Conservation (phyloP, 2,329 filamentous ascomycete species). For the Diaporthe sp. region DNA sequence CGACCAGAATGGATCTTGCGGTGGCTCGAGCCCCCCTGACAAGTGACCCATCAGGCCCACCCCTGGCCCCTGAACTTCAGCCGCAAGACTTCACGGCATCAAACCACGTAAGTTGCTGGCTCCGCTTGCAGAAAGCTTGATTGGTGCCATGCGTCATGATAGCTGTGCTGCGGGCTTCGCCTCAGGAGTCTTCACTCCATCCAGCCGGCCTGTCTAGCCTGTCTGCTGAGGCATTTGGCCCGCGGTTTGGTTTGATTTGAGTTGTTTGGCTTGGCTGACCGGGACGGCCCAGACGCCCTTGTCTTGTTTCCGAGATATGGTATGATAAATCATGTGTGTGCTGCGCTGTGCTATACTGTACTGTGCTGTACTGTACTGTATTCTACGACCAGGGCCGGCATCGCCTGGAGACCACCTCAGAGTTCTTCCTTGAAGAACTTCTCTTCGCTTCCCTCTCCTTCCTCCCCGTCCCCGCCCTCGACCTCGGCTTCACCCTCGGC, state of each 20-base stretch:
- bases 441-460: conserved; percentile 61
- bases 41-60: conserved; percentile 36
- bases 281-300: background rate
- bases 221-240: background rate
- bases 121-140: conserved; percentile 25
- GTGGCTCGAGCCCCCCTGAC: conserved; percentile 36
- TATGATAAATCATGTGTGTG: conserved; percentile 17
- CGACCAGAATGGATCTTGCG: conserved; percentile 31
- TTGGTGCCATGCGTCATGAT: conserved; percentile 30
- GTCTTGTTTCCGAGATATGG: conserved; percentile 3
- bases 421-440: conserved; percentile 68
- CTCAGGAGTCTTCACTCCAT: conserved; percentile 20
- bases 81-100: conserved; percentile 38
- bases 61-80: conserved; percentile 36
- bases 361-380: conserved; percentile 7
- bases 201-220: background rate
- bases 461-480: conserved; percentile 44
- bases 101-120: conserved; percentile 30
- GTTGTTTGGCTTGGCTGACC: conserved; percentile 7
- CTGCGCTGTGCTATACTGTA: conserved; percentile 1
- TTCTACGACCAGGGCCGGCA: background rate
- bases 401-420: conserved; percentile 47
- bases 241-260: background rate
- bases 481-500: conserved; percentile 41
- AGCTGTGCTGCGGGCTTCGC: background rate